Conservation (phyloP, 1,284 basidiomycete species). For the Sphagnurus paluster region DNA sequence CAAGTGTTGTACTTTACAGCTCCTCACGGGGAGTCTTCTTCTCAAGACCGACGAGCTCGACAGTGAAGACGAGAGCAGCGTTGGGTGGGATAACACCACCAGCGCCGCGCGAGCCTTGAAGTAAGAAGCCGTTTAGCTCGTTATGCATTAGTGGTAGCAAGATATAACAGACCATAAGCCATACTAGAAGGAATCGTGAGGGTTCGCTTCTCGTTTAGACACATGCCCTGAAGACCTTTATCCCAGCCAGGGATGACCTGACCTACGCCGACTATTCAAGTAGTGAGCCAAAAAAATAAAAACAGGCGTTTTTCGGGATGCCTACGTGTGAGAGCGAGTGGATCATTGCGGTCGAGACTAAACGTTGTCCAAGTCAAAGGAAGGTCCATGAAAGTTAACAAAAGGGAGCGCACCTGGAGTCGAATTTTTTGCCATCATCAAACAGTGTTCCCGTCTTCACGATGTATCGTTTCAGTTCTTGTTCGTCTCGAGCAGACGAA, state of each 20-base stretch:
- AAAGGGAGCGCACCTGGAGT: constrained; percentile 65
- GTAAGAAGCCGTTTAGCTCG: not conserved
- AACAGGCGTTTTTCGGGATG: constrained; percentile 1
- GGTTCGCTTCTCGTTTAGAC: constrained; percentile 87
- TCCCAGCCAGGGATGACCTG: constrained; percentile 88
- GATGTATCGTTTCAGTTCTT: not conserved
- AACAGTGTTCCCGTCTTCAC: constrained; percentile 73
- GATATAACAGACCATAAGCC: constrained; percentile 83
- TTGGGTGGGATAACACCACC: constrained; percentile 80
- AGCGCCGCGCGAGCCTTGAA: constrained; percentile 77
- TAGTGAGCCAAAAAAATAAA: constrained; percentile 1
- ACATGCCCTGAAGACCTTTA: constrained; percentile 81
- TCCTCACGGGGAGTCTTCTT: constrained; percentile 24
- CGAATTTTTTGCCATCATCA: constrained; percentile 77
- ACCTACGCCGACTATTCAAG: constrained; percentile 63
- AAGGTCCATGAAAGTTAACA: not conserved
- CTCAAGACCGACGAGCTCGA: constrained; percentile 69
- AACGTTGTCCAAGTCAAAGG: constrained; percentile 7
- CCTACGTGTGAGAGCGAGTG: constrained; percentile 71
- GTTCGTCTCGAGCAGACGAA: constrained; percentile 15
- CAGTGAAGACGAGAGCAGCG: constrained; percentile 87
- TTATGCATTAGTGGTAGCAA: constrained; percentile 12
- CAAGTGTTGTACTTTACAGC: constrained; percentile 16
- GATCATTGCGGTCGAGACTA: constrained; percentile 66
- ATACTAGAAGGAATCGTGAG: constrained; percentile 79